Conservation (phyloP, 2,329 filamentous ascomycete genomes). For the Scedosporium minutisporum region DNA sequence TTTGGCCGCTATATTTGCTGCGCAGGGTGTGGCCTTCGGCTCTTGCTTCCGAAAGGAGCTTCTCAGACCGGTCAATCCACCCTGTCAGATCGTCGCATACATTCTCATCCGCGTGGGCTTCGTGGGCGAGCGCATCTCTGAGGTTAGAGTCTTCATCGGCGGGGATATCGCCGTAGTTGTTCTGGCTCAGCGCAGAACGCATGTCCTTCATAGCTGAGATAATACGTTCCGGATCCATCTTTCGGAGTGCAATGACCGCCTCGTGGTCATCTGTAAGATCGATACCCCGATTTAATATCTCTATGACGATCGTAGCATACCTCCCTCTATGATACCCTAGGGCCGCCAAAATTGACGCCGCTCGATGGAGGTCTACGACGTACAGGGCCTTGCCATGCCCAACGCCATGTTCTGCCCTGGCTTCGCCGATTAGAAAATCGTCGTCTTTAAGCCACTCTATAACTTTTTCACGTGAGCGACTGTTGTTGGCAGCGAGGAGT, state of each 20-base stretch:
- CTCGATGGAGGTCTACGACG: neutral
- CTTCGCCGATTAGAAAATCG: too few relatives aligned
- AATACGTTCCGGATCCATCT: constrained; percentile 44
- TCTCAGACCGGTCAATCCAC: constrained; percentile 18
- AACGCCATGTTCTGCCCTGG: too few relatives aligned
- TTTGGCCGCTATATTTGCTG: constrained; percentile 66
- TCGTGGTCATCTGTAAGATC: constrained; percentile 38
- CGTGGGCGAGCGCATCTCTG: constrained; percentile 21
- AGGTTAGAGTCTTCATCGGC: constrained; percentile 26
- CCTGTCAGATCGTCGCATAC: constrained; percentile 11
- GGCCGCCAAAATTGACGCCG: constrained; percentile 6
- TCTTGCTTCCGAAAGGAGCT: constrained; percentile 12
- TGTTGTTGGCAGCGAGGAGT: constrained; percentile 28
- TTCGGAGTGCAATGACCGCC: constrained; percentile 48
- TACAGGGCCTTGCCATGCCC: too few relatives aligned
- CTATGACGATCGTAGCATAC: constrained; percentile 36
- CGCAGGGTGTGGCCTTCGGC: constrained; percentile 36
- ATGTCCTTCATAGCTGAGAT: constrained; percentile 24
- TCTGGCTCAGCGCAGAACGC: neutral
- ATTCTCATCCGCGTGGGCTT: constrained; percentile 10
- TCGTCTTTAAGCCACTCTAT: constrained; percentile 14
- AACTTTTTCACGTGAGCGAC: neutral
- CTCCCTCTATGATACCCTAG: constrained; percentile 5
- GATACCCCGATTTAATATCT: constrained; percentile 49
- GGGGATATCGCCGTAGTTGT: constrained; percentile 26